Conservation (phyloP, 305 asterid species). For the Vinca major region DNA sequence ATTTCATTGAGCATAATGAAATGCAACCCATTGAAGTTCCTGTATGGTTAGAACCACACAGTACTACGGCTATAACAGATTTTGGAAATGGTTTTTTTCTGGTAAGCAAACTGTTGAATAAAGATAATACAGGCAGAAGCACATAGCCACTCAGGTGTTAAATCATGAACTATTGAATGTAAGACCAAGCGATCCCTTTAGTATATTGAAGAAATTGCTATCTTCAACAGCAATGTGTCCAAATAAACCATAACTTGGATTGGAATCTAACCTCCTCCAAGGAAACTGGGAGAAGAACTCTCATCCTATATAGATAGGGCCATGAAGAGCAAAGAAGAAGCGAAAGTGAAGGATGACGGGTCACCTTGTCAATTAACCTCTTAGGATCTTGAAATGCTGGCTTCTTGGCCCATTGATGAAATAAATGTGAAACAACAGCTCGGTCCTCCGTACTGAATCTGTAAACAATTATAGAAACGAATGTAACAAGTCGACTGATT, state of each 20-base stretch:
- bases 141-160: not conserved
- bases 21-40: not conserved
- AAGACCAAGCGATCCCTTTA: not conserved
- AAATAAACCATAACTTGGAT: not conserved
- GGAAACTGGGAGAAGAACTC: not conserved
- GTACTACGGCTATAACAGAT: not conserved
- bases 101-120: not conserved
- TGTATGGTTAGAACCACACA: not conserved
- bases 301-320: not conserved
- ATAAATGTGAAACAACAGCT: slow-evolving; percentile 70
- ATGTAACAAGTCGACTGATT: slow-evolving; percentile 2
- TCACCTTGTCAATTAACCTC: slow-evolving; percentile 86
- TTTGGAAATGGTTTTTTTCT: not conserved
- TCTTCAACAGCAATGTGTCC: not conserved
- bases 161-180: not conserved
- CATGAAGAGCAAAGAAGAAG: not conserved
- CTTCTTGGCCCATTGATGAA: slow-evolving; percentile 92
- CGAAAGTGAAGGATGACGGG: not conserved
- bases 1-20: slow-evolving; percentile 9
- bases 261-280: not conserved
- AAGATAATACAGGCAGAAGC: not conserved
- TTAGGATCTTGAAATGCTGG: slow-evolving; percentile 92
- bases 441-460: slow-evolving; percentile 72
- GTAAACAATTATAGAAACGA: slow-evolving; percentile 17
- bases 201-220: not conserved